These are phyloP conservation scores for Coelastrella sp. DNA, from an alignment of 139 green algal species.

Conservation along the genomic window DNA sequence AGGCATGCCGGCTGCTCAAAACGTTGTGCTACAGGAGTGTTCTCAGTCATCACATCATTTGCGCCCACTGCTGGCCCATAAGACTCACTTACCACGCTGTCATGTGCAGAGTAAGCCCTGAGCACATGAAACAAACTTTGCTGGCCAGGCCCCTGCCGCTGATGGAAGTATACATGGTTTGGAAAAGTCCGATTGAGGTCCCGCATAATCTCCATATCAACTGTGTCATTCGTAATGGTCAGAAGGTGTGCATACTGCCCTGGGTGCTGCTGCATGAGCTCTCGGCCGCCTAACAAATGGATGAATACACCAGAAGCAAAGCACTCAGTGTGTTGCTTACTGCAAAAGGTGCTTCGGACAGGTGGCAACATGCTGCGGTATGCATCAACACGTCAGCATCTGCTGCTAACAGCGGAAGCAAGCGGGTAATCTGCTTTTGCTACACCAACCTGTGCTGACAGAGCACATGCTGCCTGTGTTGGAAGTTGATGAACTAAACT, in stretches of 20 bases:
- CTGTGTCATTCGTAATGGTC: slow-evolving; percentile 1
- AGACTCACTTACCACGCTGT: slow-evolving; percentile 55
- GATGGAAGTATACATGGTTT: slow-evolving; percentile 82
- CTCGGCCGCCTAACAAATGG: slow-evolving; percentile 38
- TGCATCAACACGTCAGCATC: too few species aligned
- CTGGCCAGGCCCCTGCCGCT: slow-evolving; percentile 82
- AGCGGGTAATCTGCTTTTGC: too few species aligned
- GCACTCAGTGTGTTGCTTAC: too few species aligned
- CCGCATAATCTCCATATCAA: slow-evolving; percentile 74
- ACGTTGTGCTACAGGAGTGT: too few species aligned
- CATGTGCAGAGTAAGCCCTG: slow-evolving; percentile 69
- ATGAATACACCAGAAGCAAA: not conserved
- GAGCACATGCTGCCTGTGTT: too few species aligned
- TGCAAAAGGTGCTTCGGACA: too few species aligned
- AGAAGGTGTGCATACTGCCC: slow-evolving; percentile 53
- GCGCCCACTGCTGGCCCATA: not conserved
- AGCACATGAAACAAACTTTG: slow-evolving; percentile 88
- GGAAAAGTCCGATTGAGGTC: slow-evolving; percentile 88
- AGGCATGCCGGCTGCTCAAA: not conserved
- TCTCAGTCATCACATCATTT: too few species aligned
- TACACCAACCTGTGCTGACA: too few species aligned
- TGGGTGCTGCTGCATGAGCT: slow-evolving; percentile 44
- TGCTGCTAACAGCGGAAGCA: too few species aligned
- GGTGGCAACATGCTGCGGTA: too few species aligned
- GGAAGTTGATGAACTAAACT: too few species aligned